Evolutionary conservation across 129 eudicot species (phyloP).

Genomic region (Deinandra increscens): DNA sequence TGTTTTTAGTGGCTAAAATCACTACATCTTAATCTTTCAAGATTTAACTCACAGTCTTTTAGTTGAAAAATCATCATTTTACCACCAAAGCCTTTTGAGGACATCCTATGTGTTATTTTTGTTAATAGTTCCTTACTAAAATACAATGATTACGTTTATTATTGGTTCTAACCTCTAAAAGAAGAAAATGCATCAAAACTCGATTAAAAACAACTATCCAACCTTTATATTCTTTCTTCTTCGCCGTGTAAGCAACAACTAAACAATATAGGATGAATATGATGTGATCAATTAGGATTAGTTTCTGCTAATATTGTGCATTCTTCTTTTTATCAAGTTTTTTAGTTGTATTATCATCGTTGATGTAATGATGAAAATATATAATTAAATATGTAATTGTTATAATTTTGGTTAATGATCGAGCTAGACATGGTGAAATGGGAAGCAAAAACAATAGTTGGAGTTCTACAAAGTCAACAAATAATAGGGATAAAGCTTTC

Average conservation of each 20-base stretch:
- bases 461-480: background rate
- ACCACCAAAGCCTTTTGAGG: too few relatives aligned
- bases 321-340: background rate
- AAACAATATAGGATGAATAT: background rate
- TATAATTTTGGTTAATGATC: background rate
- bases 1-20: too few relatives aligned
- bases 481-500: background rate
- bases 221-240: constrained; percentile 3
- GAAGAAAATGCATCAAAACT: constrained; percentile 23
- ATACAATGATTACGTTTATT: constrained; percentile 9
- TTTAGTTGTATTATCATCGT: background rate
- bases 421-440: background rate
- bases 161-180: constrained; percentile 17
- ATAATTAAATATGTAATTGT: background rate
- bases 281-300: background rate
- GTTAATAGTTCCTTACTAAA: background rate
- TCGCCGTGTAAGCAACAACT: constrained; percentile 17
- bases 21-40: too few relatives aligned
- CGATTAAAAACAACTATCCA: constrained; percentile 14
- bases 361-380: background rate
- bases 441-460: background rate
- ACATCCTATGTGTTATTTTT: background rate
- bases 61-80: too few relatives aligned
- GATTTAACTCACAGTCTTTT: too few relatives aligned
- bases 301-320: background rate